Conservation (phyloP, 2,329 filamentous ascomycete genomes). For the Fusarium albidum region DNA sequence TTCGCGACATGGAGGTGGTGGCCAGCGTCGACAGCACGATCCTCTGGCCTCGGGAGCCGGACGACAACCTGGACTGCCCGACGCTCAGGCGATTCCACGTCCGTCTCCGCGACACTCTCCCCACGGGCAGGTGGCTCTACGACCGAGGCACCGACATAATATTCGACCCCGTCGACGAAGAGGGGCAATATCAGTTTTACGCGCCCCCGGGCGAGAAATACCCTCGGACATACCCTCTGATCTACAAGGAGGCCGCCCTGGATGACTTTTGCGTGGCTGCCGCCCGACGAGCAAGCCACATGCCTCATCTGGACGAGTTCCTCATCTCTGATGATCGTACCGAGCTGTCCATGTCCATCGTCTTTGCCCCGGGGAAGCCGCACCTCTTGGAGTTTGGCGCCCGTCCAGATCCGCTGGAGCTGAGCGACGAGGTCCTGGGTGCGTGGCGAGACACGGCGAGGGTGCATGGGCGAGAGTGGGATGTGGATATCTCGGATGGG, state of each 20-base stretch:
- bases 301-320: conserved; percentile 5
- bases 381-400: conserved; percentile 10
- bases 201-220: conserved; percentile 7
- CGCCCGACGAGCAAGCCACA: neutral
- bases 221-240: neutral
- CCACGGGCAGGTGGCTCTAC: conserved; percentile 10
- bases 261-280: conserved; percentile 9
- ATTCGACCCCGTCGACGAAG: neutral
- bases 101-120: conserved; percentile 2
- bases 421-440: neutral
- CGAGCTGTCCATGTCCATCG: neutral
- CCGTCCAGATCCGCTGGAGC: neutral
- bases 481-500: neutral
- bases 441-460: neutral
- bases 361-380: neutral
- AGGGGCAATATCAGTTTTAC: neutral
- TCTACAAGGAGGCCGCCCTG: neutral
- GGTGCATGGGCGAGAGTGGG: neutral
- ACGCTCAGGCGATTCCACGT: neutral
- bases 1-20: conserved; percentile 4
- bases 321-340: neutral
- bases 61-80: neutral
- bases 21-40: conserved; percentile 19
- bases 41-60: neutral
- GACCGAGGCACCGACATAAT: neutral